A percentile compares a stretch with the other conserved stretches of the same genome.
Evolutionary conservation across 768 basidiomycete species (phyloP).

Genomic region (Boletus pseudopeckii): DNA sequence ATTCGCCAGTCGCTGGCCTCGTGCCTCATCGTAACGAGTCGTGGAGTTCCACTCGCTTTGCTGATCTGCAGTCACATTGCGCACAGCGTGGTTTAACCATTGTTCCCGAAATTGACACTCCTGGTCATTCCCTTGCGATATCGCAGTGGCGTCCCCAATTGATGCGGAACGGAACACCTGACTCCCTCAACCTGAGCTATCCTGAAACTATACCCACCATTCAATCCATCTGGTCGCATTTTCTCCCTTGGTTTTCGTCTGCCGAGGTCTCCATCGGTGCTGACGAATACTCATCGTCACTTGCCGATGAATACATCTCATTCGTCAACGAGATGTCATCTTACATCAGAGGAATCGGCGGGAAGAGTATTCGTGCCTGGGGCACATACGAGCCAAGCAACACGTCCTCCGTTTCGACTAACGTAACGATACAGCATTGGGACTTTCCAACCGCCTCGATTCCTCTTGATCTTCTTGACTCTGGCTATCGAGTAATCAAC

Average conservation of each 20-base stretch:
- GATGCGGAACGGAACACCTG: constrained; percentile 33
- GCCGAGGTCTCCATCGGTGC: constrained; percentile 45
- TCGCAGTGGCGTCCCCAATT: constrained; percentile 46
- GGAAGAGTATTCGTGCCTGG: constrained; percentile 43
- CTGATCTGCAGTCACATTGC: constrained; percentile 36
- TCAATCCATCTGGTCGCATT: constrained; percentile 41
- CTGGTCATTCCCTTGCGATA: constrained; percentile 43
- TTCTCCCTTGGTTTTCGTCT: constrained; percentile 38
- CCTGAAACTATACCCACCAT: constrained; percentile 43
- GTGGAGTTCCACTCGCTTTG: constrained; percentile 34
- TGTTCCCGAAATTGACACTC: constrained; percentile 44
- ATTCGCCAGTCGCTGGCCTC: constrained; percentile 34
- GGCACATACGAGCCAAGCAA: constrained; percentile 40
- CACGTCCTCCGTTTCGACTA: constrained; percentile 34
- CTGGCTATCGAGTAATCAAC: constrained; percentile 38
- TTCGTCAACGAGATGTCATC: constrained; percentile 43
- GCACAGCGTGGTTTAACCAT: constrained; percentile 36
- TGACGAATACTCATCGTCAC: constrained; percentile 38
- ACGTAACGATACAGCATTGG: constrained; percentile 47
- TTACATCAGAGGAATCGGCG: constrained; percentile 30
- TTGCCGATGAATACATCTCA: constrained; percentile 41
- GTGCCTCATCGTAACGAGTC: constrained; percentile 41
- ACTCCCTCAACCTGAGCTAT: constrained; percentile 37
- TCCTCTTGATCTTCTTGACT: constrained; percentile 31
- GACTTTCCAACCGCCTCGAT: constrained; percentile 32